A percentile compares a stretch with the other conserved stretches of the same genome.
Evolutionary conservation across 495 filamentous ascomycete genomes (phyloP).

Genomic region (Daldinia concentrica): DNA sequence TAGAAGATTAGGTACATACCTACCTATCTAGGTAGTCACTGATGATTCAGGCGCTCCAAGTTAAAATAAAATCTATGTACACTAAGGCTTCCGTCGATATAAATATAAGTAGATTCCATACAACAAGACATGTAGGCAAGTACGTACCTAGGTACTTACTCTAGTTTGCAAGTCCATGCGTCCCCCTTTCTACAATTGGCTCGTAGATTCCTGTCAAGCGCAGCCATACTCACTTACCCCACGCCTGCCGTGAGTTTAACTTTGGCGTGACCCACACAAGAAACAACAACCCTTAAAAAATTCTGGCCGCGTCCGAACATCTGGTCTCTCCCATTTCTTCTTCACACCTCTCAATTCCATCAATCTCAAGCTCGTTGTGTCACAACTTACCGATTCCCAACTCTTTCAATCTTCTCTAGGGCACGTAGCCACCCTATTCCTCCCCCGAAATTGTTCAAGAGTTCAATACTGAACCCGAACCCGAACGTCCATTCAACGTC

Average conservation of each 20-base stretch:
- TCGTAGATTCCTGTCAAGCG: constrained; percentile 30
- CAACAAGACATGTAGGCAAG: neutral
- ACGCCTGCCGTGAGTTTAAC: constrained; percentile 44
- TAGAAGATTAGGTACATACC: neutral
- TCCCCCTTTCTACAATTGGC: constrained; percentile 17
- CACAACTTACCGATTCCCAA: constrained; percentile 50
- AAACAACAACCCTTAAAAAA: constrained; percentile 64
- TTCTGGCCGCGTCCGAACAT: constrained; percentile 52
- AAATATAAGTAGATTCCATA: neutral
- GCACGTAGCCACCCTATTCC: constrained; percentile 88
- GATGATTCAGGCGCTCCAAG: neutral
- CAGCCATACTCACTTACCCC: constrained; percentile 22
- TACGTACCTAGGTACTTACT: constrained; percentile 21
- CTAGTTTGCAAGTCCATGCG: neutral
- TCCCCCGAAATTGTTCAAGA: constrained; percentile 66
- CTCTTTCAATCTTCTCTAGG: constrained; percentile 71
- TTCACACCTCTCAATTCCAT: constrained; percentile 58
- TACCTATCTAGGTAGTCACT: neutral
- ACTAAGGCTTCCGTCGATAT: neutral
- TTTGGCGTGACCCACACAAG: constrained; percentile 47
- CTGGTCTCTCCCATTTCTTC: constrained; percentile 54
- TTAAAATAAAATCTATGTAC: too few relatives aligned
- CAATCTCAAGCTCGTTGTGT: constrained; percentile 54
- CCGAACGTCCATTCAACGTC: constrained; percentile 56
- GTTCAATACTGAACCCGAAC: constrained; percentile 57